Evolutionary conservation across 2,329 filamentous ascomycete genomes (phyloP).

Genomic region (Colletotrichum karsti): DNA sequence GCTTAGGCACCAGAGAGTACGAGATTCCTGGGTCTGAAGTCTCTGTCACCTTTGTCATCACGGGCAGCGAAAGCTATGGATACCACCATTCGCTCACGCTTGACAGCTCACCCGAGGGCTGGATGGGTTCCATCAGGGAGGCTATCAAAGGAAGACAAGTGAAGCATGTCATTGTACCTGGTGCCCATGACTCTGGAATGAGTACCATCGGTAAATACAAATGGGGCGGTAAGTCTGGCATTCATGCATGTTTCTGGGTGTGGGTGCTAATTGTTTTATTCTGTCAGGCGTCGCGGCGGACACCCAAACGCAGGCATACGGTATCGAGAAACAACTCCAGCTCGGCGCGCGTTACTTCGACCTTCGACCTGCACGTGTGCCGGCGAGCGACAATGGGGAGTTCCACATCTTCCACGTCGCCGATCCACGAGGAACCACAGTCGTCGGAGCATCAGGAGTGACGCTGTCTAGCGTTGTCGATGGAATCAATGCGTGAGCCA

Average conservation of each 20-base stretch:
- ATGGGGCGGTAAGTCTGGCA: neutral
- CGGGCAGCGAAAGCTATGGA: constrained; percentile 41
- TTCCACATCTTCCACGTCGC: neutral
- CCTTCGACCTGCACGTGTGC: constrained; percentile 48
- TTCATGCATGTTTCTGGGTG: fast-evolving
- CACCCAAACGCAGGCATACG: constrained; percentile 53
- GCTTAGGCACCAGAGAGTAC: constrained; percentile 43
- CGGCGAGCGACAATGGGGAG: no score
- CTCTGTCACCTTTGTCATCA: constrained; percentile 43
- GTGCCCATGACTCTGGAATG: constrained; percentile 60
- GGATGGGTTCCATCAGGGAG: constrained; percentile 42
- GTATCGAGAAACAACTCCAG: constrained; percentile 53
- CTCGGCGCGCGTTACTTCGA: constrained; percentile 58
- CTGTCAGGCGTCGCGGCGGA: constrained; percentile 46
- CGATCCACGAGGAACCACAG: neutral
- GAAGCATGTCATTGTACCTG: constrained; percentile 55
- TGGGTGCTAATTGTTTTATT: constrained; percentile 32
- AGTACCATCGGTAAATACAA: constrained; percentile 38
- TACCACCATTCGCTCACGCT: constrained; percentile 40
- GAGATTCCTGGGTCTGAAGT: constrained; percentile 38
- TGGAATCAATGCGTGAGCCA: neutral
- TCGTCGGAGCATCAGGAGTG: neutral
- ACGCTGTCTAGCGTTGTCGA: neutral
- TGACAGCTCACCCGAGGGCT: constrained; percentile 34
- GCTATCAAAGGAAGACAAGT: constrained; percentile 47